Conservation (phyloP, 208 protist genomes). For the Trypanosoma lewisi region DNA sequence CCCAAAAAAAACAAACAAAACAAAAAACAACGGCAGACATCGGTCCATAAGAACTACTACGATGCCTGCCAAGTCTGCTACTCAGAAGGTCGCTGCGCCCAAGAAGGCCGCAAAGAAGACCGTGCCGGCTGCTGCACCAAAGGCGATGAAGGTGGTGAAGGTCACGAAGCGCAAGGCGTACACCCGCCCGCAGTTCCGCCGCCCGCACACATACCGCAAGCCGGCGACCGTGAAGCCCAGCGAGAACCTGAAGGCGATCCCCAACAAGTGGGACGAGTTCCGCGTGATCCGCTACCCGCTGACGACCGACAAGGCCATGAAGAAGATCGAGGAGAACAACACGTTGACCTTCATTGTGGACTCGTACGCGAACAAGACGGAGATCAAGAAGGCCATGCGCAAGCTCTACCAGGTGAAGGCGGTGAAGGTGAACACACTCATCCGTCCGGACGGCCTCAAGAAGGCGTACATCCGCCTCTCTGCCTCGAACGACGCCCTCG, state of each 20-base stretch:
- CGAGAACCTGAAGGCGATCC: constrained; percentile 84
- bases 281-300: constrained; percentile 96
- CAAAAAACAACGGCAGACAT: too few relatives aligned
- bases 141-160: constrained; percentile 91
- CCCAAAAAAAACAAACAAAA: too few relatives aligned
- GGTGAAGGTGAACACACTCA: constrained; percentile 98
- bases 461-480: constrained; percentile 98
- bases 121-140: constrained; percentile 30
- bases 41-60: too few relatives aligned
- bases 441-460: constrained; percentile 98
- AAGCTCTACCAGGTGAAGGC: constrained; percentile 98
- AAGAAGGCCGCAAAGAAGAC: constrained; percentile 25
- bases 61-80: constrained; percentile 5
- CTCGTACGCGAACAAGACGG: constrained; percentile 95
- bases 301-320: constrained; percentile 98
- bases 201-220: constrained; percentile 94
- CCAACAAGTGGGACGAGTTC: constrained; percentile 87
- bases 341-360: constrained; percentile 99
- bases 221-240: constrained; percentile 89
- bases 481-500: constrained; percentile 91
- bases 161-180: constrained; percentile 93
- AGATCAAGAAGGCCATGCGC: constrained; percentile 98
- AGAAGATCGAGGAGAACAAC: constrained; percentile 99
- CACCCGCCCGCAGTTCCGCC: constrained; percentile 95
- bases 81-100: background rate